Evolutionary conservation across 441 rosid species (phyloP), one percentile per base, ranked within the genome.

Genomic region (Manihot esculenta): DNA sequence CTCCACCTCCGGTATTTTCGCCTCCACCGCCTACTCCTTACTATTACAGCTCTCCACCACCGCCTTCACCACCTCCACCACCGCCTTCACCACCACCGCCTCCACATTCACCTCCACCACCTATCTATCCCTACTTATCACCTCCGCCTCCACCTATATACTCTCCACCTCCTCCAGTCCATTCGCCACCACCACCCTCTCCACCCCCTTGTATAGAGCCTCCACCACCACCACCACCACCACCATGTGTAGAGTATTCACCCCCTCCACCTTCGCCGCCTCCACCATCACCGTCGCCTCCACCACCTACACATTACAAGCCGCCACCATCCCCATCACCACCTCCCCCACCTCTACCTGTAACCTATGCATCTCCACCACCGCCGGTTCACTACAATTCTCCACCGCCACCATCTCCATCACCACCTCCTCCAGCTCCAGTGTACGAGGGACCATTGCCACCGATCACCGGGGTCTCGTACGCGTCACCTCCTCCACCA

Each of bases 401-500:
- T 21, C 70, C 68, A 1, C 77, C 76, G 15, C 81, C 41, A 35
- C 41, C 41, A 6, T 35, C 2, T 30, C 79, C 81, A 50, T 68
- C 81, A 18, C 79, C 79, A 0, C 89, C 92, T 7, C 97, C 93
- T 3, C 91, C 91, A 3, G 73, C 92, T 57, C 96, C 96, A 21
- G 88, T 78, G 64, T 89, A 83, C 26, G 88, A 86, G 76, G 98
- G 97, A 33, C 94, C 98, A 73, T 81, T 93, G 82, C 98, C 98
- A 21, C 97, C 98, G 30, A 79, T 93, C 20, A 58, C 70, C 11
- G 98, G 97, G 76, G 82, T 93, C n/a, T 81, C 98, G 47, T 93
- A 93, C 62, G 97, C 97, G 35, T 93, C 98, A 14, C 97, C 97
- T 59, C 98, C 98, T 35, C 98, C 97, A 17, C 98, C 98, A 50